These are phyloP conservation scores for Pseudopediastrum boryanum DNA, from an alignment of 139 green algal species.

Conservation along the genomic window DNA sequence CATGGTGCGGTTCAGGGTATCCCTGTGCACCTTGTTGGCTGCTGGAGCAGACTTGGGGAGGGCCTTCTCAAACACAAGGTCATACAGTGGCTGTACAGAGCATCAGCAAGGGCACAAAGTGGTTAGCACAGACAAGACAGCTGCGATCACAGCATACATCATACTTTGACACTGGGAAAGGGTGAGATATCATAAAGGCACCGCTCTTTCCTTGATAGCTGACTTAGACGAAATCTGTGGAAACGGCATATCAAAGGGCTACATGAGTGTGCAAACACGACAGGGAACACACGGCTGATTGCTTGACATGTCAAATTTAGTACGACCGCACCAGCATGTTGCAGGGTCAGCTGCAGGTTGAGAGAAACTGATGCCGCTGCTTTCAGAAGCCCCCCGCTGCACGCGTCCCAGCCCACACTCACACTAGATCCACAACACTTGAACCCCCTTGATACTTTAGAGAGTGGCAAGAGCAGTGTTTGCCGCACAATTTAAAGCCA, in stretches of 20 bases:
- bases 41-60: constrained; percentile 53
- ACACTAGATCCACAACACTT: too few species aligned
- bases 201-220: neutral
- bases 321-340: too few species aligned
- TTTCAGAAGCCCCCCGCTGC: too few species aligned
- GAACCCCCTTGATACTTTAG: too few species aligned
- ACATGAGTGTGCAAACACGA: neutral
- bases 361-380: too few species aligned
- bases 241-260: neutral
- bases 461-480: too few species aligned
- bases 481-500: too few species aligned
- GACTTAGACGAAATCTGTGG: neutral
- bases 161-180: neutral
- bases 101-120: too few species aligned
- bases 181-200: neutral
- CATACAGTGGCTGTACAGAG: constrained; percentile 74
- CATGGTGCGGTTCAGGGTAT: constrained; percentile 80
- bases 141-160: neutral
- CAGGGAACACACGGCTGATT: neutral
- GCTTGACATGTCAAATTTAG: neutral
- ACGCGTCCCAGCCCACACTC: too few species aligned
- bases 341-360: too few species aligned
- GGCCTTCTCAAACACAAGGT: constrained; percentile 79
- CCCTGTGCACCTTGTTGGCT: constrained; percentile 62
- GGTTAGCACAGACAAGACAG: neutral